Evolutionary conservation across 2,329 filamentous ascomycete species (phyloP), one percentile per base, ranked within the genome.

Genomic region (Aspergillus puulaauensis): DNA sequence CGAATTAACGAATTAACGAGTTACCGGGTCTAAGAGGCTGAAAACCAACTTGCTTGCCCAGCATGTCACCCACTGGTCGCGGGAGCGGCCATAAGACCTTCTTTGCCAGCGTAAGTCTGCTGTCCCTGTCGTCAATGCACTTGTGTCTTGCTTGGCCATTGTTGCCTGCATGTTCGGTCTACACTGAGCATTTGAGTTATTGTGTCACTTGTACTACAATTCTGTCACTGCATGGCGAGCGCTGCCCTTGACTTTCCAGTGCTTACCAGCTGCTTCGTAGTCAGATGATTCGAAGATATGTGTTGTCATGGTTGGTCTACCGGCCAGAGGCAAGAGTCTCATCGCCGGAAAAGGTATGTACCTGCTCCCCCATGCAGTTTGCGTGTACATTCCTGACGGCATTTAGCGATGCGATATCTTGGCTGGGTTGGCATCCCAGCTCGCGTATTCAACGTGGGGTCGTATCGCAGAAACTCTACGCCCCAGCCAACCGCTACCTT

Each of bases 271-370:
- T 41, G 31, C 23, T 31, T 84, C 93, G 64, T 89, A 96, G 90
- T 90, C 90, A 68, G 93, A 98, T 81, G 92, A 97, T 77, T 93
- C 91, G 60, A 91, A 90, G 75, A 96, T 99, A 80, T 98, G 93
- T 76, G 93, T 99, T 64, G 92, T 99, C 69, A 98, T 99, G 95
- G 95, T 99, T 60, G 95, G 95, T 65, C 83, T 99, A 73, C 95
- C 95, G 55, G 95, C 95, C 61, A 84, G 95, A 67, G 95, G 95
- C 71, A 99, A 99, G 84, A 96, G 91, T 80, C 86, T 96, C 75
- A 98, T 99, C 73, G 93, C 95, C 66, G 92, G 96, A 71, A 97
- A 97, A 85, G 92, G 93, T 95, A 81, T 70, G 80, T 73, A 56
- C n/a, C 21, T 15, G 27, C 11, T 27, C 11, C 40, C 48, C 15